Evolutionary conservation across 345 rosid genomes (phyloP).

Genomic region (Salix suchowensis): DNA sequence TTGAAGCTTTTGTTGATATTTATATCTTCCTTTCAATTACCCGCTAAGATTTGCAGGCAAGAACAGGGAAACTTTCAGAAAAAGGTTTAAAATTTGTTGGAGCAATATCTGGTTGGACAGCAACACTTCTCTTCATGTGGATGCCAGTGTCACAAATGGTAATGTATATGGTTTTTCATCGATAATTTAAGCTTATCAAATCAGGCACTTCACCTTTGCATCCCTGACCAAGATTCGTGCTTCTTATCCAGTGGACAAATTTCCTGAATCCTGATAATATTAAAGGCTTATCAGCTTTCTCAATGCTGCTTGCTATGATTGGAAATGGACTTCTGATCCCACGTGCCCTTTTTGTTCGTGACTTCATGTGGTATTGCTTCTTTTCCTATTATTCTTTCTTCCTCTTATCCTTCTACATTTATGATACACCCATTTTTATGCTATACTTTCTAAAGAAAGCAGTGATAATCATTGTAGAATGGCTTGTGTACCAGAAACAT

Average conservation of each 20-base stretch:
- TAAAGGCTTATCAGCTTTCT: slow-evolving; percentile 70
- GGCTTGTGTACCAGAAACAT: background rate
- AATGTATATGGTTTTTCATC: slow-evolving; percentile 7
- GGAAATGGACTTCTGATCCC: slow-evolving; percentile 95
- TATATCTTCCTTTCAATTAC: slow-evolving; percentile 3
- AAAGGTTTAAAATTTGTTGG: slow-evolving; percentile 61
- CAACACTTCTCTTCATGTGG: slow-evolving; percentile 97
- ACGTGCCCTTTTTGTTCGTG: slow-evolving; percentile 84
- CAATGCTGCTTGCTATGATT: slow-evolving; percentile 86
- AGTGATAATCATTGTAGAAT: too few species aligned
- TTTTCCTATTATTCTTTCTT: background rate
- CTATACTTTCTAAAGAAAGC: background rate
- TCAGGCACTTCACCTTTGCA: background rate
- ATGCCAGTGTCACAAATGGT: slow-evolving; percentile 95
- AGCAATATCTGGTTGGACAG: slow-evolving; percentile 86
- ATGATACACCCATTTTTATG: background rate
- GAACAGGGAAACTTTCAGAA: slow-evolving; percentile 63
- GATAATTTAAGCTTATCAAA: slow-evolving; percentile 1
- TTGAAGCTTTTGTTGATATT: background rate
- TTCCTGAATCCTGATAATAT: slow-evolving; percentile 76
- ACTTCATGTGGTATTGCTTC: slow-evolving; percentile 80
- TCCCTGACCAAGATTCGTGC: slow-evolving; percentile 20
- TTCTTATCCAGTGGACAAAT: slow-evolving; percentile 76
- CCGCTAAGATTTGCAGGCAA: slow-evolving; percentile 61
- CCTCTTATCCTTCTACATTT: background rate